Evolutionary conservation across 441 rosid genomes (phyloP).

Genomic region (Croton laevigatus): DNA sequence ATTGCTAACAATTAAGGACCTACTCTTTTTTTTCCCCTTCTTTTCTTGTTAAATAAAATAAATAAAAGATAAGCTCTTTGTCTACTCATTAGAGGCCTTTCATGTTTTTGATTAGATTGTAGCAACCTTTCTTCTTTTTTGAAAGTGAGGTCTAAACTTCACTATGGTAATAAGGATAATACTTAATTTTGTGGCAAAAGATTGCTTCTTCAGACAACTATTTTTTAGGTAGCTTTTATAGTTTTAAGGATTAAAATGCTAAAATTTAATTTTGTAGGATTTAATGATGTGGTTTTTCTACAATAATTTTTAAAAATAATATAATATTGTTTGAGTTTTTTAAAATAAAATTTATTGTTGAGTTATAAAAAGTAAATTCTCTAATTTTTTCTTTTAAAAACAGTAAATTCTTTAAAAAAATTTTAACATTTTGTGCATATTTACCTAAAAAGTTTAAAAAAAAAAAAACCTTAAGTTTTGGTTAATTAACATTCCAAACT

Average conservation of each 20-base stretch:
- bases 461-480: no score
- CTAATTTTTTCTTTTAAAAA: no score
- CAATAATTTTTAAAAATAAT: no score
- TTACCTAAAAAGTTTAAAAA: no score
- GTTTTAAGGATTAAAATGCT: no score
- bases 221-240: neutral
- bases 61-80: neutral
- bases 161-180: neutral
- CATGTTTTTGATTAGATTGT: neutral
- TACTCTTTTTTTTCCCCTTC: neutral
- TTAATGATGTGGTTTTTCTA: no score
- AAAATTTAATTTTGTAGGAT: no score
- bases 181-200: neutral
- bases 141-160: neutral
- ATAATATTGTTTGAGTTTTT: no score
- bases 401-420: no score
- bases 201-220: neutral
- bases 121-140: neutral
- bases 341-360: no score
- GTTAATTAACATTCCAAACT: neutral
- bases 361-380: no score
- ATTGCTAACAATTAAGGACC: neutral
- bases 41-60: neutral
- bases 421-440: no score
- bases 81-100: neutral